Evolutionary conservation across 108 stramenopile genomes (phyloP), one percentile per base, ranked within the genome.

Genomic region (Cyclotella cryptica): DNA sequence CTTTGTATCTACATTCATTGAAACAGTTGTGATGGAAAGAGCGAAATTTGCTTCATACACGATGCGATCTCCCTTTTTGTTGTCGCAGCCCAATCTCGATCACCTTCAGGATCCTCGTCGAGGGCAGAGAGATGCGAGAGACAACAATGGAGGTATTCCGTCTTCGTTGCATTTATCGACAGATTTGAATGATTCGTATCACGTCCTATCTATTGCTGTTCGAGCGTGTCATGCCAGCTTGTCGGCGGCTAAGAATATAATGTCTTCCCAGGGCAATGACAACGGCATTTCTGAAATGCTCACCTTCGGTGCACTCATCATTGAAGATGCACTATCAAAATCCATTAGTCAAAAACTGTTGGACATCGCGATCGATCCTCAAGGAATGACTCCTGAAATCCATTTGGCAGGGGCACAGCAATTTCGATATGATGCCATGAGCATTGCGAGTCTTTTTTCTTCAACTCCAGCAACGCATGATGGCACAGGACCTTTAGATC

Each of bases 1-100:
- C 59, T 91, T 86, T 66, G 69, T 81, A 8, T 69, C 80, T 19
- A 69, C 79, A 13, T 85, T 92, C 57, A 88, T 91, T 11, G 93
- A 95, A 66, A 84, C 85, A 30, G 75, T 92, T 19, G 47, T 92
- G 5, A 86, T 92, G 91, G 91, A 92, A 66, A 71, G 81, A 21
- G 89, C 89, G 1, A 92, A 91, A 61, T 72, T 91, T 17, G 93
- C 93, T 27, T 82, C 83, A 0, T 95, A 95, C 54, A 51, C 89
- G 41, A 92, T 95, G 91, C 72, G 89, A 41, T 79, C 77, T 21
- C 85, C 91, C 13, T 86, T 90, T 74, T 44, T 91, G 28, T 47
- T 79, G 24, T 74, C 78, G 21, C 64, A 72, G 26, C 72, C 12
- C 46, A 19, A 17, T 55, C 78, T 27, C 18, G 40, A 45, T 30